phyloP scores from a whole-genome alignment of 306 rosid genomes.

The Cucumis hystrix region DNA sequence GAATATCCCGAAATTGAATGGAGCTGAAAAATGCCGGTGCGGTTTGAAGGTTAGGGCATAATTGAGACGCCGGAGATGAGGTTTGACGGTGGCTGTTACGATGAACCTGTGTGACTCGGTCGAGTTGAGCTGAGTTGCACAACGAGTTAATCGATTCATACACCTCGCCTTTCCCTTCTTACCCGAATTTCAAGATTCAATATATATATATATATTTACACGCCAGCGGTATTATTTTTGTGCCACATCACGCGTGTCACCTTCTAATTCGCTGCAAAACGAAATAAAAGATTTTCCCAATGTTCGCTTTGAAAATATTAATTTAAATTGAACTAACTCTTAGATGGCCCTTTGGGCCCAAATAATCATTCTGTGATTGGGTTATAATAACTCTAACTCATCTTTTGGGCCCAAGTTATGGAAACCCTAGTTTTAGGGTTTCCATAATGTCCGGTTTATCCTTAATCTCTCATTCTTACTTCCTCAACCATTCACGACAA shows the following conservation, averaged over 20 bases:
- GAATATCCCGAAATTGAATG: not conserved
- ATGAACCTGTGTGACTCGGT: slow-evolving; percentile 16
- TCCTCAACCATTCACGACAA: too few relatives aligned
- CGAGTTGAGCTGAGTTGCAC: slow-evolving; percentile 23
- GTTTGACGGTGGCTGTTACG: not conserved
- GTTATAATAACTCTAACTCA: too few relatives aligned
- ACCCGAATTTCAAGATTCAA: not conserved
- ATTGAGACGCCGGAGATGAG: not conserved
- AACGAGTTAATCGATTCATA: slow-evolving; percentile 35
- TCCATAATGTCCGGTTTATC: too few relatives aligned
- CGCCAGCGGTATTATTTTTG: not conserved
- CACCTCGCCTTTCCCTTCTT: not conserved
- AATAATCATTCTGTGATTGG: too few relatives aligned
- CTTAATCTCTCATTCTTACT: too few relatives aligned
- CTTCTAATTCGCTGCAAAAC: not conserved
- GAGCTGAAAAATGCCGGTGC: slow-evolving; percentile 19
- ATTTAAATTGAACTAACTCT: too few relatives aligned
- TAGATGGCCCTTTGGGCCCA: too few relatives aligned
- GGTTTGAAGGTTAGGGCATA: not conserved
- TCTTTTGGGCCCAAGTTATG: too few relatives aligned
- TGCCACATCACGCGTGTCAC: not conserved
- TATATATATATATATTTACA: not conserved
- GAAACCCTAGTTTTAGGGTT: too few relatives aligned
- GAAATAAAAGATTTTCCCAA: not conserved
- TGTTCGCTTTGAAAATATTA: too few relatives aligned